phyloP scores from a whole-genome alignment of 2,329 filamentous ascomycete genomes.

The Trichothecium sympodiale region DNA sequence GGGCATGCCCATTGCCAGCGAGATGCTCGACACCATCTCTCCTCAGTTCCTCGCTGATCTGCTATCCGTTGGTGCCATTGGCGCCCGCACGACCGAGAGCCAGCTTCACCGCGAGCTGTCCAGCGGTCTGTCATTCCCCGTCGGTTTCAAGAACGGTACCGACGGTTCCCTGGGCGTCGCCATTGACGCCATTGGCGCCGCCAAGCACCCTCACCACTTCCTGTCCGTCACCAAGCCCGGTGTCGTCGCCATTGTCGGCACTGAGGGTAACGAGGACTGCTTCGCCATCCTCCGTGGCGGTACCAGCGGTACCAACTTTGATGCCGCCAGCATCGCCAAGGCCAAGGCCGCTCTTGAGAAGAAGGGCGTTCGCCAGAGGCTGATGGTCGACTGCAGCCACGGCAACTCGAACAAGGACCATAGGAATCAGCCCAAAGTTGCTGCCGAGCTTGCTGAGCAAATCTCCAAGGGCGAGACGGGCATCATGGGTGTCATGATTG shows the following conservation, averaged over 20 bases:
- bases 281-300: conserved; percentile 93
- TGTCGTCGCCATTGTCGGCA: conserved; percentile 88
- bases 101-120: conserved; percentile 93
- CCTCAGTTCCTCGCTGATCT: conserved; percentile 93
- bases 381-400: conserved; percentile 98
- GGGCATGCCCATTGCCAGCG: conserved; percentile 92
- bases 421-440: conserved; percentile 94
- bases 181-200: conserved; percentile 90
- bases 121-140: conserved; percentile 88
- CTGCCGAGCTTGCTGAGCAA: conserved; percentile 69
- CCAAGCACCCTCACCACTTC: conserved; percentile 89
- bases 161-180: conserved; percentile 83
- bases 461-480: conserved; percentile 71
- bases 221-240: conserved; percentile 95
- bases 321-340: conserved; percentile 70
- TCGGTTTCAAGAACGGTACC: conserved; percentile 99
- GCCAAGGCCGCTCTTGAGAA: conserved; percentile 70
- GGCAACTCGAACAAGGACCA: conserved; percentile 95
- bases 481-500: conserved; percentile 98
- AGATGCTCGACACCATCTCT: conserved; percentile 97
- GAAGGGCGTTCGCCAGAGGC: conserved; percentile 59
- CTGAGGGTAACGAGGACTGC: conserved; percentile 89
- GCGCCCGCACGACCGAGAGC: conserved; percentile 91
- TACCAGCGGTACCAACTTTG: conserved; percentile 89
- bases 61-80: conserved; percentile 83